These are phyloP conservation scores for Phytophthora aleatoria DNA, from an alignment of 352 stramenopile species.

Conservation along the genomic window DNA sequence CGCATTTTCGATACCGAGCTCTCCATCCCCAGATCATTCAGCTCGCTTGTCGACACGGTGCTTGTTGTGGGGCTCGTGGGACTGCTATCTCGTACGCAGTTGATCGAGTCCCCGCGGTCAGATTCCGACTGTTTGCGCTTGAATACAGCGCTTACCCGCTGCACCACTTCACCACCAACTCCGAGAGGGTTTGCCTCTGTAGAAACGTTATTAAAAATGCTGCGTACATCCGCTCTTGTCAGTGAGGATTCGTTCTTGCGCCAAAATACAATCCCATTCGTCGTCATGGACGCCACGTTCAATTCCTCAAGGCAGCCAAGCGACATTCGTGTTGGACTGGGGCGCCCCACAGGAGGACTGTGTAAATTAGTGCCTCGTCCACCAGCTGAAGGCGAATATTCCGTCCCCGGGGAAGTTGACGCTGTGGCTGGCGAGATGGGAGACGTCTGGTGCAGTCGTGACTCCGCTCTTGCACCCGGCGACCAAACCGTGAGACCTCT, in stretches of 20 bases:
- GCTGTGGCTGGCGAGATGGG: constrained; percentile 32
- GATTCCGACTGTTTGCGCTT: constrained; percentile 40
- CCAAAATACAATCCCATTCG: constrained; percentile 71
- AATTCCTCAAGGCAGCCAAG: constrained; percentile 60
- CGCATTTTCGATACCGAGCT: constrained; percentile 7
- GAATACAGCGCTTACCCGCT: constrained; percentile 47
- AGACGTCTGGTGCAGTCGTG: constrained; percentile 20
- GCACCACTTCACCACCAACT: constrained; percentile 65
- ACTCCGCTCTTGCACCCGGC: constrained; percentile 7
- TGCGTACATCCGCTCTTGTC: constrained; percentile 36
- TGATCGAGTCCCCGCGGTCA: constrained; percentile 28
- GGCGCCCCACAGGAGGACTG: constrained; percentile 13
- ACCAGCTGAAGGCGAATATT: constrained; percentile 21
- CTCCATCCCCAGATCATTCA: constrained; percentile 33
- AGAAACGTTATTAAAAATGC: constrained; percentile 42
- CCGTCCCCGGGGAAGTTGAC: constrained; percentile 30
- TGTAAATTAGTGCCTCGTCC: constrained; percentile 8
- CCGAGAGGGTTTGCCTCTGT: constrained; percentile 55
- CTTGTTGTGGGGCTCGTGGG: constrained; percentile 29
- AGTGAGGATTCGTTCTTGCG: constrained; percentile 52
- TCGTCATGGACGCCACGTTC: constrained; percentile 68
- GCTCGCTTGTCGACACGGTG: constrained; percentile 31
- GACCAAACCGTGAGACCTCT: constrained; percentile 31
- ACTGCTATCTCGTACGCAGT: constrained; percentile 35
- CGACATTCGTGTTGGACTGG: constrained; percentile 37